These are phyloP conservation scores for Fusarium nematophilum DNA, from an alignment of 2,329 filamentous ascomycete genomes.

Conservation along the genomic window DNA sequence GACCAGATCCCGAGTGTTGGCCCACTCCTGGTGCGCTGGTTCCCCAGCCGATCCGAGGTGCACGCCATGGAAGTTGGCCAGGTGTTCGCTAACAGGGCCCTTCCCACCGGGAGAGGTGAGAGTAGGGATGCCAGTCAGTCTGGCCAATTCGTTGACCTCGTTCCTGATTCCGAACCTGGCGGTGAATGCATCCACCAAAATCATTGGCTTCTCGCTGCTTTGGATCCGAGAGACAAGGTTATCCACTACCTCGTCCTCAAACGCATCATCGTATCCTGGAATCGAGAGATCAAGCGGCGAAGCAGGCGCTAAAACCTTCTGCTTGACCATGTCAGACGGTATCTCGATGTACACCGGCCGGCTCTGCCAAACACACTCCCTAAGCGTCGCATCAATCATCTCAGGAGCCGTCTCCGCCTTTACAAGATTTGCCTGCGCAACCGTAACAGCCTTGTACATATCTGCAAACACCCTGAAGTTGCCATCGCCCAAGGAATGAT, in stretches of 20 bases:
- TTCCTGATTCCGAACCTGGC: background rate
- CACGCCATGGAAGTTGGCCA: constrained; percentile 16
- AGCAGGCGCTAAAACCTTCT: background rate
- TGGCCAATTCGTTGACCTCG: background rate
- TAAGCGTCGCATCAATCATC: constrained; percentile 2
- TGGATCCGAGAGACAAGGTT: background rate
- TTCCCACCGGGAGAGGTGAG: background rate
- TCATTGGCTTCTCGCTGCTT: background rate
- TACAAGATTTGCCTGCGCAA: constrained; percentile 52
- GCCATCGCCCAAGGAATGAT: constrained; percentile 67
- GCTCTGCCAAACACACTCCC: background rate
- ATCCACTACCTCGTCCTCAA: too few relatives aligned
- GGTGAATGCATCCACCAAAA: background rate
- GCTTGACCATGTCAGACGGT: constrained; percentile 11
- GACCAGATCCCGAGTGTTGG: constrained; percentile 11
- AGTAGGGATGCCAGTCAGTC: background rate
- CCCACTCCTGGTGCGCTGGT: background rate
- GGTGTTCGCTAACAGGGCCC: constrained; percentile 4
- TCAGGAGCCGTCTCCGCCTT: background rate
- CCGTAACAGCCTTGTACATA: constrained; percentile 61
- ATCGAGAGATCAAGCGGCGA: background rate
- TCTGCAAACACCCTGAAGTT: constrained; percentile 62
- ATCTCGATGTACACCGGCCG: constrained; percentile 19
- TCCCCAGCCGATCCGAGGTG: background rate
- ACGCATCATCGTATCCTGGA: background rate